Percentiles rank a stretch among this genome's conserved stretches.
phyloP scores from a whole-genome alignment of 257 asterid genomes.

The Striga asiatica region DNA sequence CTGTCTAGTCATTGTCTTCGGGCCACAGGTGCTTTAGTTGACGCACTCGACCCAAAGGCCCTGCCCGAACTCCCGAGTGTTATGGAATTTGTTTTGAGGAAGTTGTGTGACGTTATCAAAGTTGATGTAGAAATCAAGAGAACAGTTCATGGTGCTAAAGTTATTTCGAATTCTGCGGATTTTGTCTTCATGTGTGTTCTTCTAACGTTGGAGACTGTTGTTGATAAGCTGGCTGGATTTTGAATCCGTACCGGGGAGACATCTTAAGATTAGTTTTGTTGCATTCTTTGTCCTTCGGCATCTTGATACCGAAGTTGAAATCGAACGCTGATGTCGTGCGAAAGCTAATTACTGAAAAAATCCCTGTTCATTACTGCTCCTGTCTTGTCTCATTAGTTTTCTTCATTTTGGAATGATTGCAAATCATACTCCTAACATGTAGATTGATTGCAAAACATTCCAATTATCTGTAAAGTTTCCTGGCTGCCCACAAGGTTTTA shows the following conservation, averaged over 20 bases:
- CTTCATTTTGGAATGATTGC: neutral
- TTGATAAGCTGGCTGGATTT: slow-evolving; percentile 75
- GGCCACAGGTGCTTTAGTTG: slow-evolving; percentile 63
- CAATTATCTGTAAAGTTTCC: neutral
- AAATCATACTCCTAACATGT: neutral
- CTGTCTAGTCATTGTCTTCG: slow-evolving; percentile 67
- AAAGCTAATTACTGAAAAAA: slow-evolving; percentile 60
- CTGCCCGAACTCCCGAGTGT: slow-evolving; percentile 69
- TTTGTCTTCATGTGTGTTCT: slow-evolving; percentile 54
- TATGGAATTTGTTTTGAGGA: slow-evolving; percentile 46
- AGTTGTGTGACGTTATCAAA: slow-evolving; percentile 27
- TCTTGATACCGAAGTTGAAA: slow-evolving; percentile 45
- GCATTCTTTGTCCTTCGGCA: slow-evolving; percentile 50
- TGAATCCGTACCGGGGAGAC: slow-evolving; percentile 62
- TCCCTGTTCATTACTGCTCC: slow-evolving; percentile 50
- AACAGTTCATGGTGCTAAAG: slow-evolving; percentile 15
- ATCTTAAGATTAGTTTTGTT: slow-evolving; percentile 56
- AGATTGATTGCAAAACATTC: neutral
- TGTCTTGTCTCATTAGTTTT: neutral
- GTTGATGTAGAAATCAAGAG: slow-evolving; percentile 20
- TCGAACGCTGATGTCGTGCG: slow-evolving; percentile 59
- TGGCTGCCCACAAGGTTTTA: too few relatives aligned
- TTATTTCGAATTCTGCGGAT: slow-evolving; percentile 26
- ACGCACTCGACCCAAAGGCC: slow-evolving; percentile 75
- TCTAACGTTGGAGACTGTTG: slow-evolving; percentile 59